These are phyloP conservation scores for Fusarium sp. DNA, from an alignment of 2,329 filamentous ascomycete genomes.

Conservation along the genomic window DNA sequence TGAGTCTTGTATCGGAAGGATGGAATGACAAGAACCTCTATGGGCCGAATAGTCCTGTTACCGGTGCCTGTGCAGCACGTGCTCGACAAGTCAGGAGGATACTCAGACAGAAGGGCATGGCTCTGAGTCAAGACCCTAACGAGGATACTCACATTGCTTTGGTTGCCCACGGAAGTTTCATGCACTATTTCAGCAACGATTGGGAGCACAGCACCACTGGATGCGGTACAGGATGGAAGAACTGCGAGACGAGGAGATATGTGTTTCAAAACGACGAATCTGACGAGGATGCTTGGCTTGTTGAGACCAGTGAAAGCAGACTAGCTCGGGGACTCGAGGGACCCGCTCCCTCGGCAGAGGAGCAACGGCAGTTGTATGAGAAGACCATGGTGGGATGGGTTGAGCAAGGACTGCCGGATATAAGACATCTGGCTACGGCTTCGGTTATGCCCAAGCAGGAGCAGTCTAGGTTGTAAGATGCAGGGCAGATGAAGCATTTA, in stretches of 20 bases:
- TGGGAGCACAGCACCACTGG: slow-evolving; percentile 21
- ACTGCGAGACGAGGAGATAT: slow-evolving; percentile 32
- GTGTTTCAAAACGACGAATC: slow-evolving; percentile 14
- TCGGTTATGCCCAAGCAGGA: slow-evolving; percentile 3
- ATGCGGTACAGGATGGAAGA: slow-evolving; percentile 28
- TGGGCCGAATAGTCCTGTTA: slow-evolving; percentile 31
- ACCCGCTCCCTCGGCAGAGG: slow-evolving; percentile 17
- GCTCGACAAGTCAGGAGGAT: slow-evolving; percentile 26
- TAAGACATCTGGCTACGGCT: slow-evolving; percentile 20
- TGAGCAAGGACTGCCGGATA: slow-evolving; percentile 26
- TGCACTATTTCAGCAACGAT: slow-evolving; percentile 36
- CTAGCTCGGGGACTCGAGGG: slow-evolving; percentile 1
- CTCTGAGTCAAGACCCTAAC: neutral
- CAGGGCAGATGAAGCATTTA: neutral
- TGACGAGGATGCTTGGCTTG: slow-evolving; percentile 32
- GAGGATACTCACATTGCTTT: slow-evolving; percentile 31
- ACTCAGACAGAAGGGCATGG: slow-evolving; percentile 15
- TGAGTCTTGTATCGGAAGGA: slow-evolving; percentile 12
- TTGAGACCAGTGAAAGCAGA: slow-evolving; percentile 28
- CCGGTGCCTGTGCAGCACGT: slow-evolving; percentile 15
- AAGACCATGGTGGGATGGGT: slow-evolving; percentile 31
- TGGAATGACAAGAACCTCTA: slow-evolving; percentile 31
- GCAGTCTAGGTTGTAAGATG: slow-evolving; percentile 2
- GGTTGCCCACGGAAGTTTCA: slow-evolving; percentile 31
- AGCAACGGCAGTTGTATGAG: slow-evolving; percentile 21